phyloP scores from a whole-genome alignment of 2,329 filamentous ascomycete species.

The Colletotrichum lupini region DNA sequence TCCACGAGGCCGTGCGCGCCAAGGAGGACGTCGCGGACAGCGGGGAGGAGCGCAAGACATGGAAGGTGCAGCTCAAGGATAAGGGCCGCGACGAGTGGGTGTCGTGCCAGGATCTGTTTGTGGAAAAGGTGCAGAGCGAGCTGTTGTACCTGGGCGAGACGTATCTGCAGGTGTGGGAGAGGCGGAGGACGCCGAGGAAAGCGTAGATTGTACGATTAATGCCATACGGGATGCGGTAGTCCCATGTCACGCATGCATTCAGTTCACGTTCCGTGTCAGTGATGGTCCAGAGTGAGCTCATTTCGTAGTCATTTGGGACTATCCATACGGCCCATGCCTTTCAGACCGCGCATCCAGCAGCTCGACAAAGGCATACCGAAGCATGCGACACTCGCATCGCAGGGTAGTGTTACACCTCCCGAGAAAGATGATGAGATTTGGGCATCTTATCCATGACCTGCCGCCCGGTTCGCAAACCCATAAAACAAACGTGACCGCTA shows the following conservation, averaged over 20 bases:
- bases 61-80: constrained; percentile 91
- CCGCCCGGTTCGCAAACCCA: constrained; percentile 21
- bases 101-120: constrained; percentile 92
- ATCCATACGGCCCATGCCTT: constrained; percentile 14
- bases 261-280: background rate
- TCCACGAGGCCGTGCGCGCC: constrained; percentile 82
- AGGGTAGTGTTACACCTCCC: constrained; percentile 35
- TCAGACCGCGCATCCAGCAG: constrained; percentile 5
- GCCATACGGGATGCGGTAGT: background rate
- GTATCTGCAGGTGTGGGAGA: constrained; percentile 97
- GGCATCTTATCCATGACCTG: background rate
- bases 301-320: constrained; percentile 34
- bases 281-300: constrained; percentile 9
- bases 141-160: constrained; percentile 92
- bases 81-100: constrained; percentile 89
- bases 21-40: constrained; percentile 87
- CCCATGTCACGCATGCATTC: background rate
- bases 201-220: constrained; percentile 14
- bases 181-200: constrained; percentile 68
- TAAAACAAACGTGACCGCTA: constrained; percentile 35
- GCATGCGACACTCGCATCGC: constrained; percentile 18
- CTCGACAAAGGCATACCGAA: constrained; percentile 2
- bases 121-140: constrained; percentile 89
- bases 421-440: constrained; percentile 16
- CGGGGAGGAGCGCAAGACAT: constrained; percentile 87